A percentile compares a stretch with the other conserved stretches of the same genome.
Evolutionary conservation across 2,329 filamentous ascomycete genomes (phyloP).

Genomic region (Ophiostoma perfectum): DNA sequence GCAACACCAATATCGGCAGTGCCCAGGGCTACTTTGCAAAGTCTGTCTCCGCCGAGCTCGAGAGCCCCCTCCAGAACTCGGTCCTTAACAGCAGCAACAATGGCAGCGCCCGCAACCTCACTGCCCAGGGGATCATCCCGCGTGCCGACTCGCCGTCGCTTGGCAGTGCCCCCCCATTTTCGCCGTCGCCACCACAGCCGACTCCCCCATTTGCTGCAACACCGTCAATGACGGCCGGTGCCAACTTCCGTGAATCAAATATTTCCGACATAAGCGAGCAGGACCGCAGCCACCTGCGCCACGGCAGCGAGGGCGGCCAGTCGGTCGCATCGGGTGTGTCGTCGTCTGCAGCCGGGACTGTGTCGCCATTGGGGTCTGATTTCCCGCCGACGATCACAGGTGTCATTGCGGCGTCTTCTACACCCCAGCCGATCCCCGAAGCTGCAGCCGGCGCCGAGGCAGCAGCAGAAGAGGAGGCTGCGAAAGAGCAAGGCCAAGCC

Average conservation of each 20-base stretch:
- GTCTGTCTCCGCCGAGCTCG: conserved; percentile 27
- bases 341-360: conserved; percentile 18
- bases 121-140: conserved; percentile 4
- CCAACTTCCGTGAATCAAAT: conserved; percentile 34
- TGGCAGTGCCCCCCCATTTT: conserved; percentile 17
- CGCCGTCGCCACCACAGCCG: conserved; percentile 15
- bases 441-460: conserved; percentile 17
- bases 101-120: conserved; percentile 23
- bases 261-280: conserved; percentile 40
- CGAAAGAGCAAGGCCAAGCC: too few species aligned
- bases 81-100: conserved; percentile 29
- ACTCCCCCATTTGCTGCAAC: neutral
- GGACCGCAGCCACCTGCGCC: conserved; percentile 38
- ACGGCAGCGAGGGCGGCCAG: conserved; percentile 37
- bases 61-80: conserved; percentile 31
- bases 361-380: conserved; percentile 17
- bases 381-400: neutral
- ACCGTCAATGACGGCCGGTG: conserved; percentile 18
- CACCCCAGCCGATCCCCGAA: conserved; percentile 16
- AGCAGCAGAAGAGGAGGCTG: conserved; percentile 12
- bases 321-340: conserved; percentile 23
- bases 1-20: conserved; percentile 4
- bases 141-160: conserved; percentile 26
- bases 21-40: neutral
- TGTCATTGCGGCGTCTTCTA: neutral